Evolutionary conservation across 2,329 filamentous ascomycete species (phyloP).

Genomic region (Scytalidium lignicola): DNA sequence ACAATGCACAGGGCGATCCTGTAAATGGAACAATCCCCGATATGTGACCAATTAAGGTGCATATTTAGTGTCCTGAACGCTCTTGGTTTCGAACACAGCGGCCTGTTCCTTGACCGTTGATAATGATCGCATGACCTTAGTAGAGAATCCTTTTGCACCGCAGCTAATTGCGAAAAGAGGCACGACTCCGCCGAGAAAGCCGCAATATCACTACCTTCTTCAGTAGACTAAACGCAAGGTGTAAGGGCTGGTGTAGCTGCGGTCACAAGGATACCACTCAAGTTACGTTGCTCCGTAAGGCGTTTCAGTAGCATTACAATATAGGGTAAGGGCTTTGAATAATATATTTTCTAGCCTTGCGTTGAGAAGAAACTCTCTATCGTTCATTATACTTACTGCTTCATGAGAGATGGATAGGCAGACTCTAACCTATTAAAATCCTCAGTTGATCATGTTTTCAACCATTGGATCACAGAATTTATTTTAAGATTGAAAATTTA

Average conservation of each 20-base stretch:
- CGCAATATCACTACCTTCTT: neutral
- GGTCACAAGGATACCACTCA: neutral
- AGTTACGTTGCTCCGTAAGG: neutral
- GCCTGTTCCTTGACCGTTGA: neutral
- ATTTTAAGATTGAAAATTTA: too few species aligned
- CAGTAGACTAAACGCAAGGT: neutral
- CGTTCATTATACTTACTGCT: too few species aligned
- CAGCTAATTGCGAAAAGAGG: neutral
- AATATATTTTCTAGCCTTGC: too few species aligned
- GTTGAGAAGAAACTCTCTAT: too few species aligned
- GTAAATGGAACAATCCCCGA: neutral
- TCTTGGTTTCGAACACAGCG: neutral
- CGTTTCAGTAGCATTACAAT: neutral
- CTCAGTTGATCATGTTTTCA: too few species aligned
- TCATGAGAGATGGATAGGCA: too few species aligned
- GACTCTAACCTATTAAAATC: too few species aligned
- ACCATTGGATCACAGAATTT: too few species aligned
- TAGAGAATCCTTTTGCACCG: neutral
- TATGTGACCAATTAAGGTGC: neutral
- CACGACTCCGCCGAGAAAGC: neutral
- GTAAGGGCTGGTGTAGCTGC: neutral
- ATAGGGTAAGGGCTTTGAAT: too few species aligned
- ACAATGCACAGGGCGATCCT: neutral
- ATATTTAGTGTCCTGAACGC: neutral
- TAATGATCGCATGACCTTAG: neutral